These are phyloP conservation scores for Tuber microsphaerosporum DNA, from an alignment of 495 filamentous ascomycete species.

Conservation along the genomic window DNA sequence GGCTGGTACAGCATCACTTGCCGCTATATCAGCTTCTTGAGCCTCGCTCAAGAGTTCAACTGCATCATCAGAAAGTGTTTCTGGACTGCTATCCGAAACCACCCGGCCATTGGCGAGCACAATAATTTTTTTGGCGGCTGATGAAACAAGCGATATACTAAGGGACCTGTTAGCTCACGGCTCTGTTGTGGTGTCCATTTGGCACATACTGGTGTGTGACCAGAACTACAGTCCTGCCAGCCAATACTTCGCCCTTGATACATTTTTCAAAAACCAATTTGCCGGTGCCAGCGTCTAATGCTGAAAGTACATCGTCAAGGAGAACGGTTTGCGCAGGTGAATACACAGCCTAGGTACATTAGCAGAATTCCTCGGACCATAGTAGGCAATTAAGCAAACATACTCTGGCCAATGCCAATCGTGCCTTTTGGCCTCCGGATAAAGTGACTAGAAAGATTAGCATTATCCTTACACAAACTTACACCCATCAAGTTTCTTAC, in stretches of 20 bases:
- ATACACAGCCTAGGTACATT: constrained; percentile 49
- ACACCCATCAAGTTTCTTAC: constrained; percentile 42
- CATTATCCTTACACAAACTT: constrained; percentile 46
- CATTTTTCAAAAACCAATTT: constrained; percentile 48
- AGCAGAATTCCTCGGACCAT: neutral
- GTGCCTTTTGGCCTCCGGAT: constrained; percentile 64
- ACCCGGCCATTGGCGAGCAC: constrained; percentile 54
- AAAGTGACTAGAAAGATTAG: constrained; percentile 54
- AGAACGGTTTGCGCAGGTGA: constrained; percentile 58
- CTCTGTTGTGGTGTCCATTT: constrained; percentile 35
- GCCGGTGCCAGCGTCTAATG: constrained; percentile 53
- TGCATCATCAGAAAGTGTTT: constrained; percentile 41
- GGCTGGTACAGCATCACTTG: neutral
- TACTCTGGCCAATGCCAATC: constrained; percentile 59
- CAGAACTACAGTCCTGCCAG: constrained; percentile 49
- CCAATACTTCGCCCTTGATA: constrained; percentile 46
- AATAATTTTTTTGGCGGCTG: constrained; percentile 44
- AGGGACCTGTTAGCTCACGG: neutral
- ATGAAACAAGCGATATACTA: constrained; percentile 28
- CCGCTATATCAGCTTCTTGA: neutral
- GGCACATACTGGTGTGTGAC: constrained; percentile 50
- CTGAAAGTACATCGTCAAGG: constrained; percentile 64
- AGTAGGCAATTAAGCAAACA: neutral
- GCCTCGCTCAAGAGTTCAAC: constrained; percentile 10
- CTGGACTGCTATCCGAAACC: constrained; percentile 44